Evolutionary conservation across 768 basidiomycete species (phyloP).

Genomic region (Cyathus striatus): DNA sequence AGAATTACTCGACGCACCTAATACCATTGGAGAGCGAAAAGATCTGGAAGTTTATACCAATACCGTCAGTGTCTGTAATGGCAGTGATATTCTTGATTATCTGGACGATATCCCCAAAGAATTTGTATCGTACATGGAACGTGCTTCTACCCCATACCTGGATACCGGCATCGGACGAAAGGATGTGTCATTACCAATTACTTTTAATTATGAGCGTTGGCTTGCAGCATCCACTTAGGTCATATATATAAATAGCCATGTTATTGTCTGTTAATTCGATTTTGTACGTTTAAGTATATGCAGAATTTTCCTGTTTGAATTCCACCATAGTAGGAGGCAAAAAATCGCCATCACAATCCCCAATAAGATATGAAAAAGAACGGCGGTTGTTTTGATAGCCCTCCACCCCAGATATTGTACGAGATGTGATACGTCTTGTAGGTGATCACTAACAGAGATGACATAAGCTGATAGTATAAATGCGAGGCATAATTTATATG

Average conservation of each 20-base stretch:
- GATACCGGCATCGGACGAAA: slow-evolving; percentile 58
- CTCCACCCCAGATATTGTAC: slow-evolving; percentile 14
- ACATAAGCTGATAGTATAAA: slow-evolving; percentile 18
- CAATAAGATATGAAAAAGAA: slow-evolving; percentile 26
- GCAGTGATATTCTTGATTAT: slow-evolving; percentile 27
- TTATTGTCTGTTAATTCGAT: slow-evolving; percentile 1
- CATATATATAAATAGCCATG: background rate
- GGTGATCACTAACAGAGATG: slow-evolving; percentile 19
- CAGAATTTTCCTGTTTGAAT: slow-evolving; percentile 8
- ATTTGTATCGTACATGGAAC: slow-evolving; percentile 40
- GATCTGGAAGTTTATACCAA: slow-evolving; percentile 52
- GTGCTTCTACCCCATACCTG: slow-evolving; percentile 49
- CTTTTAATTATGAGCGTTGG: slow-evolving; percentile 32
- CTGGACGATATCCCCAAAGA: slow-evolving; percentile 36
- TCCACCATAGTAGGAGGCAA: slow-evolving; percentile 26
- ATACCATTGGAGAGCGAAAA: slow-evolving; percentile 47
- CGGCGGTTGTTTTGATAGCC: slow-evolving; percentile 17
- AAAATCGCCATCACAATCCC: slow-evolving; percentile 21
- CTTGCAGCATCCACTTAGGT: slow-evolving; percentile 23
- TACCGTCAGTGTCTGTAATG: slow-evolving; percentile 46
- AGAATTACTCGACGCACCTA: slow-evolving; percentile 55
- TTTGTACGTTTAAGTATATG: background rate
- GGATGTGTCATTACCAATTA: slow-evolving; percentile 62
- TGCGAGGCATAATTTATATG: slow-evolving; percentile 12
- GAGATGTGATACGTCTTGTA: slow-evolving; percentile 13